These are phyloP conservation scores for Physcomitrellopsis africana DNA, from an alignment of 225 moss, liverwort and hornwort species.

Conservation along the genomic window DNA sequence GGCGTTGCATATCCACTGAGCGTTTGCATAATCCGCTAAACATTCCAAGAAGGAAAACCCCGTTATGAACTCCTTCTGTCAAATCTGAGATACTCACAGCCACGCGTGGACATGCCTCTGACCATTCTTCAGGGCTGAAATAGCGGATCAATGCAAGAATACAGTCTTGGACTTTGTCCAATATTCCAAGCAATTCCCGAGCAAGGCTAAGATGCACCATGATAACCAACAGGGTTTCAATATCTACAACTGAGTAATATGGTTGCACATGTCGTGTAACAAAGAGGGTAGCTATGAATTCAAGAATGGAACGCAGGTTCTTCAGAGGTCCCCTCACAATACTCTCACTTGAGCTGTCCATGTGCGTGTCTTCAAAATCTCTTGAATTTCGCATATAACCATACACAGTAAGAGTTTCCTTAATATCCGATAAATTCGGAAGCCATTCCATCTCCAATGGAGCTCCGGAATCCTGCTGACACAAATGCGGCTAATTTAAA, in stretches of 20 bases:
- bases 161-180: constrained; percentile 51
- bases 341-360: constrained; percentile 30
- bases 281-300: constrained; percentile 42
- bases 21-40: constrained; percentile 51
- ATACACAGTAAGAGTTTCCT: constrained; percentile 50
- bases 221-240: constrained; percentile 42
- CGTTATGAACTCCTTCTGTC: constrained; percentile 40
- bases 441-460: constrained; percentile 54
- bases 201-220: constrained; percentile 49
- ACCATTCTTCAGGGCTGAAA: constrained; percentile 46
- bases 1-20: constrained; percentile 44
- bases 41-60: constrained; percentile 44
- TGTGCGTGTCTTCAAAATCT: constrained; percentile 27
- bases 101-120: constrained; percentile 27
- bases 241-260: constrained; percentile 40
- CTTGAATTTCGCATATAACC: constrained; percentile 36
- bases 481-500: constrained; percentile 16
- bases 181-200: constrained; percentile 43
- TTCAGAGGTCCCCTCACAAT: constrained; percentile 30
- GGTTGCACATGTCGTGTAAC: constrained; percentile 33
- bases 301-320: constrained; percentile 54
- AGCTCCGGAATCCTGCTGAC: constrained; percentile 33
- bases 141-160: constrained; percentile 46
- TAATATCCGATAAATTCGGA: constrained; percentile 45
- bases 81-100: constrained; percentile 37